Conservation (phyloP, 2,329 filamentous ascomycete genomes). For the Neodidymelliopsis sp. region DNA sequence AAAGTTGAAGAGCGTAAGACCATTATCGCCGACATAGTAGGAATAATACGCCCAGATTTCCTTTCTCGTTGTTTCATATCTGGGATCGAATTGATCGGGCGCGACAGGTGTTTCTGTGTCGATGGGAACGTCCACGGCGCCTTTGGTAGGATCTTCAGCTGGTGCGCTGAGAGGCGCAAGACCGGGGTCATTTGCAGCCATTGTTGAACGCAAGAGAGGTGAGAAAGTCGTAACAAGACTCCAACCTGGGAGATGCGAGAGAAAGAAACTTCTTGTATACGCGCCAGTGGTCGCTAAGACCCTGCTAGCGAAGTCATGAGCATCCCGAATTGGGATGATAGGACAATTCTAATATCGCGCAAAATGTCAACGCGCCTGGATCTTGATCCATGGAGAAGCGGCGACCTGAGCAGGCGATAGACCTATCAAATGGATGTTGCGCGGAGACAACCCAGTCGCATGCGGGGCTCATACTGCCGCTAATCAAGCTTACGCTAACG, state of each 20-base stretch:
- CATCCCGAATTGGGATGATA: neutral
- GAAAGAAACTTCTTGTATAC: slow-evolving; percentile 16
- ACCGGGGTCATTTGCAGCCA: slow-evolving; percentile 35
- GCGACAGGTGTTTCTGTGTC: slow-evolving; percentile 55
- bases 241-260: neutral
- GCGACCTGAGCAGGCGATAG: neutral
- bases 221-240: neutral
- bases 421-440: slow-evolving; percentile 11
- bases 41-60: slow-evolving; percentile 67
- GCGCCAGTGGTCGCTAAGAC: slow-evolving; percentile 8
- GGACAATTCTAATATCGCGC: slow-evolving; percentile 3
- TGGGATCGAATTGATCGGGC: slow-evolving; percentile 63
- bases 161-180: slow-evolving; percentile 31
- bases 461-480: slow-evolving; percentile 4
- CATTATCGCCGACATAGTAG: slow-evolving; percentile 74
- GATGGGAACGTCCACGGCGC: slow-evolving; percentile 26
- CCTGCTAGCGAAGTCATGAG: slow-evolving; percentile 15
- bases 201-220: neutral
- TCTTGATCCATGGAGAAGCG: slow-evolving; percentile 4
- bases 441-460: neutral
- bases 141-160: slow-evolving; percentile 30
- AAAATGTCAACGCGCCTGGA: neutral
- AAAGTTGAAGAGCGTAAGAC: slow-evolving; percentile 65
- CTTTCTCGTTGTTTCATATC: slow-evolving; percentile 59
- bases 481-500: slow-evolving; percentile 15